Evolutionary conservation across 2,329 filamentous ascomycete genomes (phyloP), one percentile per base, ranked within the genome.

Genomic region (Metarhizium anisopliae): DNA sequence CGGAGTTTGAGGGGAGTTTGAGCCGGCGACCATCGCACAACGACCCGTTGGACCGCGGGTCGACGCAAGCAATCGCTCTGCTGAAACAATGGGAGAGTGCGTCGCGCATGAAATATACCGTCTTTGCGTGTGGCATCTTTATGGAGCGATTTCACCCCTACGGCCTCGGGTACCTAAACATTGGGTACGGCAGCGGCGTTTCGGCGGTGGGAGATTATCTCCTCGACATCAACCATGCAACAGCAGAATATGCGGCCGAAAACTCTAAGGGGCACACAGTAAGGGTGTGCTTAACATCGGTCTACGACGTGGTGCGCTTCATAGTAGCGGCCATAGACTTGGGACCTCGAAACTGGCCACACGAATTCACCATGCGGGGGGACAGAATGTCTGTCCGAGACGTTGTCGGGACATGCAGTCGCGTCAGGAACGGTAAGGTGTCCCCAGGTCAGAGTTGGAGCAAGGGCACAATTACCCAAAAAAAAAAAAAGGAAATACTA

Each of bases 121-220:
- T 84, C 30, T 90, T 91, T 68, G 81, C 84, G 0, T 91, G 88
- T 62, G 88, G 88, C 20, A 70, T 90, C 35, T 83, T 91, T 60
- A 91, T 90, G 74, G 87, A 91, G 66, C 76, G 86, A 1, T 90
- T 91, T 63, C 82, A 82, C 20, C 84, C 83, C 0, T 82, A 81
- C 3, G 88, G 88, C 0, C 76, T 91, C 57, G 74, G 75, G 13
- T 72, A 75, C 18, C 76, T 82, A 54, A 73, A 77, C 38, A 83
- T 90, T 50, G 86, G 86, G 1, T 63, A 64, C 32, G 76, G 77
- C n/a, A 78, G 76, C 47, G 77, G 79, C 18, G 72, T 83, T 25
- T 71, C 74, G 8, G 72, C 72, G 14, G 79, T 85, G 59, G 85
- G 86, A 5, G 80, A 82, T 61, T 90, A 86, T 62, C 73, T 91